Base-by-base conservation (phyloP, 805 yeast genomes). In the Pichia sporocuriosa region DNA sequence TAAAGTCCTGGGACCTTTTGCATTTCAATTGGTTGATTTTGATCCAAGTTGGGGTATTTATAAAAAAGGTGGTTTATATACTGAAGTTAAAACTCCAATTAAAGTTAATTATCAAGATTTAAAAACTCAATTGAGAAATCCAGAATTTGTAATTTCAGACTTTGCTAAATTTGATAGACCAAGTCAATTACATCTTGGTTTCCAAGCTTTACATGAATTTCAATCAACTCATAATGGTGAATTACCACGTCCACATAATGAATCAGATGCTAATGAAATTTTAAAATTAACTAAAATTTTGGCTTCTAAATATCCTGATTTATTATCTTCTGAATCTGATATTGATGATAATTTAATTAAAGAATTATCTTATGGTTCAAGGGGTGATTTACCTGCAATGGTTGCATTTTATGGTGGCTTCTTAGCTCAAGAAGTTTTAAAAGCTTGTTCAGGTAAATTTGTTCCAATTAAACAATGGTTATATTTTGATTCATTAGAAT, bases 161-260 rank as follows among this genome's bases (percentile, higher is more conserved):
- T 93, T 78, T 61, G 96, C 97, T 45, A 93, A 93, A 63, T 83
- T 90, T 53, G 96, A 87, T 56, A 81, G 96, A 56, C 93, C 97
- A 13, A 75, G 81, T 19, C 96, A 86, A 66, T 75, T 84, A 50
- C 98, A 93, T 61, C 65, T 90, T 49, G 98, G 93, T 2, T 88
- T 88, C 73, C 86, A 85, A 64, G 97, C 95, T 4, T 69, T 93
- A 43, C 81, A 84, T 43, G 80, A 78, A 43, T 93, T 88, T 64
- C 72, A 73, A 51, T 67, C 71, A 23, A 71, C 68, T 52, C 76
- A 85, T 60, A 66, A 71, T 32, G 83, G 84, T 11, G 61, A 62
- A 29, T 71, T 86, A 35, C 98, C 98, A 47, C 72, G 79, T 49
- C 85, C 97, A 25, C 73, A 76, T 62, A 75, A 83, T 57, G 75